Evolutionary conservation across 495 filamentous ascomycete species (phyloP), one percentile per base, ranked within the genome.

Genomic region (Cercophora samala): DNA sequence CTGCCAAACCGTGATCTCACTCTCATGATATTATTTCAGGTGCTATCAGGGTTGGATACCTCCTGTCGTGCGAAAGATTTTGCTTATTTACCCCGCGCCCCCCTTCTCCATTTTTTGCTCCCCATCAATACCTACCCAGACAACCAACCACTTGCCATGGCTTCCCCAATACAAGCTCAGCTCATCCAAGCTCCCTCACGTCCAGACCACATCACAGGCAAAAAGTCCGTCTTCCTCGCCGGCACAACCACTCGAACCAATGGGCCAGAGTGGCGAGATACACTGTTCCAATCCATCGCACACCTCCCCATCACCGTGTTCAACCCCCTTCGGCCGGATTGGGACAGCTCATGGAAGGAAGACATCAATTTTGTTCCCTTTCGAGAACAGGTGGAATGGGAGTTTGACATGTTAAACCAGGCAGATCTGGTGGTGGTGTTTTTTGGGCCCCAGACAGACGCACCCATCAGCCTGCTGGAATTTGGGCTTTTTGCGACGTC

Each of bases 361-460:
- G 80, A 85, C 21, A 73, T 81, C 23, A 60, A 71, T 0, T 81
- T 78, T 63, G 52, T 64, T 0, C 80, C 77, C 0, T 88, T 84
- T 68, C 70, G 72, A 1, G 72, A 82, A 66, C 87, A 89, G 72
- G 84, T 86, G 0, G 75, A 81, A 51, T 89, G 86, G 86, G 86
- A 90, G 74, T 76, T 89, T 11, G 77, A 84, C 21, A 84, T 78
- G 72, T 80, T 84, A 64, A 82, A 85, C 53, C 63, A 55, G 0
- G 84, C 83, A 6, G 81, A 85, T 64, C 62, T 88, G 19, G 77
- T 88, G 6, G 82, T 83, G 8, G 65, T 89, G 26, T 88, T 83
- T 70, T 87, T 87, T 58, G 81, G 85, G 46, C 75, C 78, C 0
- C 72, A 61, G 0, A 75, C 70, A 5, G 68, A 75, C 13, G 74